These are phyloP conservation scores for Phytophthora parvispora DNA, from an alignment of 352 stramenopile species.

Conservation along the genomic window DNA sequence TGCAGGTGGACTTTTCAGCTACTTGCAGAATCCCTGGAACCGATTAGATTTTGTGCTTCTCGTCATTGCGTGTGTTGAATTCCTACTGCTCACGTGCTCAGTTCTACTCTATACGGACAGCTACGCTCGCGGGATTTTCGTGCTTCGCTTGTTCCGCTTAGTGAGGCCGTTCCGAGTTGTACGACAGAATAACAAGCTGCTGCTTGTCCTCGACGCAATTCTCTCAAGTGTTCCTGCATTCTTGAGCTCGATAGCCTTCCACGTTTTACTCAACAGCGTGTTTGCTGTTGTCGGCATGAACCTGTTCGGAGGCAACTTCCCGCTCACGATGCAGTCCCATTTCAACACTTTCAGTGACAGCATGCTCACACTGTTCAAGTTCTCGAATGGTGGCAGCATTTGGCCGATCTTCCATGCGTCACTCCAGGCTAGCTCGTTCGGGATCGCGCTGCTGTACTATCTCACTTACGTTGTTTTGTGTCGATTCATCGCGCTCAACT, in stretches of 20 bases:
- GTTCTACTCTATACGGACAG: slow-evolving; percentile 73
- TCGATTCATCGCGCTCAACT: slow-evolving; percentile 81
- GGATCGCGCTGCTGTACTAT: slow-evolving; percentile 75
- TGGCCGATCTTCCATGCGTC: slow-evolving; percentile 87
- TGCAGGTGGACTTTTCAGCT: slow-evolving; percentile 64
- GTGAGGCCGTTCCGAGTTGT: slow-evolving; percentile 82
- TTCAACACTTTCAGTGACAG: slow-evolving; percentile 90
- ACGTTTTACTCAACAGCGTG: slow-evolving; percentile 75
- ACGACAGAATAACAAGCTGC: slow-evolving; percentile 79
- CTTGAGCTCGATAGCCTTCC: slow-evolving; percentile 67
- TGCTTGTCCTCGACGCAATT: slow-evolving; percentile 78
- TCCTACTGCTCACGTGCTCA: slow-evolving; percentile 64
- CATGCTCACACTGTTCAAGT: slow-evolving; percentile 90
- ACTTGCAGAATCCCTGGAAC: slow-evolving; percentile 87
- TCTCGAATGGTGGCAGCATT: slow-evolving; percentile 82
- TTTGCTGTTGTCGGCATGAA: slow-evolving; percentile 91
- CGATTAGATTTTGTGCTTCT: slow-evolving; percentile 82
- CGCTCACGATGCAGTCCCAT: slow-evolving; percentile 71
- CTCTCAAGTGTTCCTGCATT: slow-evolving; percentile 77
- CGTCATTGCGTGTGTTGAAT: slow-evolving; percentile 71
- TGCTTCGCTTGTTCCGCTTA: slow-evolving; percentile 83
- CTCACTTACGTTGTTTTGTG: slow-evolving; percentile 79
- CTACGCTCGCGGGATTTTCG: slow-evolving; percentile 79
- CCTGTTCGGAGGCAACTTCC: slow-evolving; percentile 83
- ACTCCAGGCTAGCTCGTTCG: slow-evolving; percentile 65